These are phyloP conservation scores for Mrakia gelida DNA, from an alignment of 768 basidiomycete species.

Conservation along the genomic window DNA sequence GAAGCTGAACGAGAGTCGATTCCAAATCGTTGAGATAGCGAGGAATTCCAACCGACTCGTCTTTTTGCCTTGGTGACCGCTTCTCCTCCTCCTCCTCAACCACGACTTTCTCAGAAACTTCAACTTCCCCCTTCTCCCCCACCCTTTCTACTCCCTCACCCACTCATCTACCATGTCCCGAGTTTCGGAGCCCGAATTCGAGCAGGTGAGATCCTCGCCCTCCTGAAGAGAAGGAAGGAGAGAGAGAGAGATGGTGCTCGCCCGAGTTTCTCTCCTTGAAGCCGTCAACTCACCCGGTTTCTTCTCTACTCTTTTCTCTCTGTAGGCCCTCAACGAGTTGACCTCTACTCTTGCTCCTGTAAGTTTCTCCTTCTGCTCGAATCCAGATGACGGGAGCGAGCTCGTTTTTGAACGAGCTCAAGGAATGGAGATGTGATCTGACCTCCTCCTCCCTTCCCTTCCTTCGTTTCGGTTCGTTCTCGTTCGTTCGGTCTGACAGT, in stretches of 20 bases:
- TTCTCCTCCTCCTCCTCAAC: background rate
- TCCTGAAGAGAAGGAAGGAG: too few species aligned
- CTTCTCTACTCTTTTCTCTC: background rate
- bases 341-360: conserved; percentile 56
- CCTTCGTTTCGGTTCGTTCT: background rate
- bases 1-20: too few species aligned
- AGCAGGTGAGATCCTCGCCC: conserved; percentile 51
- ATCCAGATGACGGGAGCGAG: background rate
- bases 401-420: background rate
- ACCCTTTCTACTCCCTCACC: background rate
- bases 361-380: conserved; percentile 27
- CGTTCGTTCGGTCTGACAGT: conserved; percentile 38
- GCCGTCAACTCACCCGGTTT: background rate
- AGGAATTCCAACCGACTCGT: background rate
- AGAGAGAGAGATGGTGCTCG: background rate
- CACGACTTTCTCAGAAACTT: background rate
- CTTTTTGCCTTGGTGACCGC: background rate
- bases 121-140: background rate
- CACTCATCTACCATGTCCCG: conserved; percentile 39
- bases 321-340: conserved; percentile 63
- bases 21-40: too few species aligned
- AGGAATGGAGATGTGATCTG: background rate
- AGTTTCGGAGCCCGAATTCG: conserved; percentile 64
- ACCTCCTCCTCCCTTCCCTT: background rate
- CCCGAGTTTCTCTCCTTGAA: background rate